Evolutionary conservation across 345 rosid species (phyloP), one percentile per base, ranked within the genome.

Genomic region (Eucalyptus shirleyi): DNA sequence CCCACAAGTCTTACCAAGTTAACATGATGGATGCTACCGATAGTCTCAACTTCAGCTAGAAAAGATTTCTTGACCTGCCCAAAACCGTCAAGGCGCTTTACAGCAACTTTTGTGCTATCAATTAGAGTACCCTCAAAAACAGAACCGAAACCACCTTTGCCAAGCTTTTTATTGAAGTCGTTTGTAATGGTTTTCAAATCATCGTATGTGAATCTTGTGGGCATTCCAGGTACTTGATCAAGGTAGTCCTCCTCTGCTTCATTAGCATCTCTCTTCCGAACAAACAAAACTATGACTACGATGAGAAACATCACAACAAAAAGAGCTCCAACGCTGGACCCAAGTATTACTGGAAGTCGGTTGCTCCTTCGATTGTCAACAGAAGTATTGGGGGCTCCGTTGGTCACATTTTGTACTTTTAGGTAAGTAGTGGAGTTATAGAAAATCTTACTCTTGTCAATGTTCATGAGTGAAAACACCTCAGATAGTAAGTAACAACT

Each of bases 121-220:
- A 7, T 4, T 51, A 92, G 62, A 88, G 50, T 89, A 13, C 93
- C 93, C 72, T 89, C 72, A 86, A 89, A 90, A 5, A 92, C 94
- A 23, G 89, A 87, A 37, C 94, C 93, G 8, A 93, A 93, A 9
- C 93, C 94, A 10, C 94, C 93, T 69, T 89, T 21, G 6, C 94
- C 94, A 53, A 92, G 92, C 56, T 53, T 90, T 45, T 59, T 51
- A 12, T 30, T 47, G 62, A 93, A 93, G 44, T 92, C 23, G 2
- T 88, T 50, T 16, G 93, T 93, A 5, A 82, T 51, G 30, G 21
- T 60, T 45, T 87, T 85, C 83, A 93, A 7, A 17, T 89, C 62
- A 49, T 62, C 2, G 42, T 89, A 89, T 2, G 5, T 16, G 87
- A 89, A 89, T 86, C 87, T 45, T 24, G 21, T 6, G 45, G 67